Base-by-base conservation (phyloP, 176 grass and related monocot genomes). In the Hordeum marinum region DNA sequence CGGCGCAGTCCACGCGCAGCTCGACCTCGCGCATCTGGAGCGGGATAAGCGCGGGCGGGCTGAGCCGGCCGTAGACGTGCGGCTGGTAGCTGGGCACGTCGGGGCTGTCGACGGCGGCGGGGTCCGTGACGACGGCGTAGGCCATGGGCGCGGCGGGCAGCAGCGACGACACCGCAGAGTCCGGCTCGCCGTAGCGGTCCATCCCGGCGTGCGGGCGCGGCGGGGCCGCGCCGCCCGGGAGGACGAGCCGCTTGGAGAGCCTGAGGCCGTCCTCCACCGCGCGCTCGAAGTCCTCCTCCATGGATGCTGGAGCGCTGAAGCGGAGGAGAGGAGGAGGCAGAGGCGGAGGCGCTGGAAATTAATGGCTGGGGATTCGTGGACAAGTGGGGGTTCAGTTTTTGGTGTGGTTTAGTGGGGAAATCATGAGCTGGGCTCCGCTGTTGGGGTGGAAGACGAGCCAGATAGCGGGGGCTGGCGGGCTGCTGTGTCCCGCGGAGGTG, bases 71-170 rank as follows among this genome's bases (percentile, higher is more conserved):
- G 90, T 96, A 99, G 9, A 99, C 96, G 74, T 99, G 85, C 9
- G 96, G 94, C 91, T 99, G 96, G 86, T 99, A 99, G 82, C 96
- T 99, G 36, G 96, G 96, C 62, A 94, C 87, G 77, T 99, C 96
- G 63, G 96, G 96, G 82, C 89, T 99, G 84, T 99, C 96, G 41
- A 99, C 96, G 21, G 91, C 88, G 61, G 29, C 93, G 1, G 96
- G 96, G 85, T 99, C 96, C n/a, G 48, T 31, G 62, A 96, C 86
- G 63, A 96, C 88, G 2, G 93, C 93, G 85, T 92, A 99, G 2
- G 84, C 88, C 93, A 99, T 99, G 27, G 96, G 96, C 57, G 76
- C 87, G 1, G 84, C 1, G 4, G 96, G 96, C 42, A 94, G 54
- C 55, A 59, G 46, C 17, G 42, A 31, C 12, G 36, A 29, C 11